phyloP scores from a whole-genome alignment of 1,284 basidiomycete species.

The Ceratobasidium sp. region DNA sequence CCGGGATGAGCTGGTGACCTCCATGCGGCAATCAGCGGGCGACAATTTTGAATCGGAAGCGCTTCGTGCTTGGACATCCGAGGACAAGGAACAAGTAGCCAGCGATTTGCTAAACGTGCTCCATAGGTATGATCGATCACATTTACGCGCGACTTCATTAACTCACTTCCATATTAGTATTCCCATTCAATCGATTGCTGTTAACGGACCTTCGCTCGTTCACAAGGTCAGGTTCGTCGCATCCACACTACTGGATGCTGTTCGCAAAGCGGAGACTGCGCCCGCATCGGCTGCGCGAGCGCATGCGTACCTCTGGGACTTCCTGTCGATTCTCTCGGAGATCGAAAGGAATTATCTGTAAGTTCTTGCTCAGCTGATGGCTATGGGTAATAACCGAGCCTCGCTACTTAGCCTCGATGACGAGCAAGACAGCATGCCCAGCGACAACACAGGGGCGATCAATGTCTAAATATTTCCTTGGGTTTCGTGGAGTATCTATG shows the following conservation, averaged over 20 bases:
- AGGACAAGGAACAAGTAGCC: constrained; percentile 75
- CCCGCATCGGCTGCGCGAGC: constrained; percentile 76
- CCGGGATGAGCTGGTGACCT: constrained; percentile 75
- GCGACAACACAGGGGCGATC: constrained; percentile 49
- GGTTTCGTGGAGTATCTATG: not conserved
- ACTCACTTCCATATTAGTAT: constrained; percentile 60
- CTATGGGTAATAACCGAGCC: not conserved
- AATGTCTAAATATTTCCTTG: constrained; percentile 33
- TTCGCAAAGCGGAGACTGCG: constrained; percentile 76
- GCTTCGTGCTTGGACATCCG: constrained; percentile 52
- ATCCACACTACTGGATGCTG: constrained; percentile 83
- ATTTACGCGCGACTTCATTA: constrained; percentile 28
- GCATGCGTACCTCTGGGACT: constrained; percentile 86
- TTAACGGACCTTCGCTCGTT: constrained; percentile 70
- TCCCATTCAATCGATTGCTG: constrained; percentile 87
- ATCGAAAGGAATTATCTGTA: constrained; percentile 81
- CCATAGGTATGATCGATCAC: constrained; percentile 60
- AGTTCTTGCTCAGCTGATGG: constrained; percentile 58
- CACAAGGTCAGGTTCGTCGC: constrained; percentile 90
- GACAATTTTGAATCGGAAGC: constrained; percentile 57
- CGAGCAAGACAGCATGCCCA: constrained; percentile 68
- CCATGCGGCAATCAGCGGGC: constrained; percentile 60
- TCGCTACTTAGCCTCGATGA: constrained; percentile 56
- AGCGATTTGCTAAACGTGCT: constrained; percentile 82
- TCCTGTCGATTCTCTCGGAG: constrained; percentile 83